These are phyloP conservation scores for Phlyctochytrium planicorne DNA, from an alignment of 192 early-diverging fungal species.

Conservation along the genomic window DNA sequence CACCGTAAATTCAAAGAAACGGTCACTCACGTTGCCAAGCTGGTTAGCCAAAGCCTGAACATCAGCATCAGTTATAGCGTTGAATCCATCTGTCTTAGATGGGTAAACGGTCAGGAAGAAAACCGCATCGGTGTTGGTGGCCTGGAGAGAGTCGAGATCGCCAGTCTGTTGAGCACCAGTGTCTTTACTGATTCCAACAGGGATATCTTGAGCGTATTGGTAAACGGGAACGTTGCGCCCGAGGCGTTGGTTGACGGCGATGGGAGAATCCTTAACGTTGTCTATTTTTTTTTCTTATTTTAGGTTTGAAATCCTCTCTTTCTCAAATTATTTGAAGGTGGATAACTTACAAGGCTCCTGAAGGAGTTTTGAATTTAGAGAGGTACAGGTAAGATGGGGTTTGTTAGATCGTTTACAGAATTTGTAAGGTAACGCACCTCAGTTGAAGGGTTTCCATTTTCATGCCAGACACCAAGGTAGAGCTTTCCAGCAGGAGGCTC, in stretches of 20 bases:
- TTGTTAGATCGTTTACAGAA: no score
- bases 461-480: background rate
- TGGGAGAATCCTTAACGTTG: background rate
- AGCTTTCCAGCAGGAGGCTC: background rate
- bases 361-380: no score
- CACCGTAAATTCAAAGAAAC: no score
- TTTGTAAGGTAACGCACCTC: background rate
- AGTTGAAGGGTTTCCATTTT: background rate
- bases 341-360: no score
- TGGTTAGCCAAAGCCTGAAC: background rate
- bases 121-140: background rate
- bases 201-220: background rate
- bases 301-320: no score
- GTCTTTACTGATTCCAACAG: background rate
- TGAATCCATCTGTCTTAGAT: no score
- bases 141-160: background rate
- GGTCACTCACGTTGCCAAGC: conserved; percentile 4
- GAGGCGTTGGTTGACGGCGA: background rate
- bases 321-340: no score
- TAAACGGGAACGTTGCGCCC: background rate
- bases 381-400: no score
- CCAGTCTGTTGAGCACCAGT: background rate
- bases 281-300: no score
- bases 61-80: background rate
- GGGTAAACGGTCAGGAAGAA: conserved; percentile 3